Base-by-base conservation (phyloP, 106 monocot species). In the Iris macrosiphon region DNA sequence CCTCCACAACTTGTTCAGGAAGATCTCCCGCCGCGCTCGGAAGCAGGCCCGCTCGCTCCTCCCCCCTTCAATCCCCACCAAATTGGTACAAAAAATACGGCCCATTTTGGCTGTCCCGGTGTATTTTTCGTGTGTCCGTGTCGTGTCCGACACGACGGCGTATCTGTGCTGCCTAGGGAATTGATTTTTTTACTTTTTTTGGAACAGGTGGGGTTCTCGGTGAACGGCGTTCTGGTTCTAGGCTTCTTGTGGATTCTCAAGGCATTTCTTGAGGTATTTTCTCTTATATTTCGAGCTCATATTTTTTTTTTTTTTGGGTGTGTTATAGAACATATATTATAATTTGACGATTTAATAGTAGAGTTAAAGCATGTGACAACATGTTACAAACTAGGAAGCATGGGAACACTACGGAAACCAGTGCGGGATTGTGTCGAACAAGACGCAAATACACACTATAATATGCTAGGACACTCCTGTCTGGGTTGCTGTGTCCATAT, bases 251-350 rank as follows among this genome's bases (percentile, higher is more conserved):
- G 96, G 96, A 83, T 87, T 68, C 66, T 90, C 7, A 90, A 90
- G 70, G 90, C 86, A 18, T 77, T 98, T 40, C 86, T 98, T 60
- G 96, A 98, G 90, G 96, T 98, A 72, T 59, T 45, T 39, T n/a
- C n/a, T n/a, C n/a, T n/a, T n/a, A n/a, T n/a, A n/a, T n/a, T n/a
- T n/a, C n/a, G n/a, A n/a, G n/a, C n/a, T n/a, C n/a, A n/a, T n/a
- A n/a, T n/a, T n/a, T n/a, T n/a, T n/a, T n/a, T n/a, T n/a, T n/a
- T n/a, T n/a, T n/a, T n/a, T n/a, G n/a, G n/a, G n/a, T n/a, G n/a
- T n/a, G n/a, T n/a, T n/a, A n/a, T n/a, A n/a, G n/a, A n/a, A n/a
- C n/a, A n/a, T n/a, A n/a, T n/a, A n/a, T n/a, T n/a, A n/a, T n/a
- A n/a, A n/a, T n/a, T n/a, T n/a, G n/a, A n/a, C n/a, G n/a, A n/a